Evolutionary conservation across 345 rosid species (phyloP), one percentile per base, ranked within the genome.

Genomic region (Syzygium grande): DNA sequence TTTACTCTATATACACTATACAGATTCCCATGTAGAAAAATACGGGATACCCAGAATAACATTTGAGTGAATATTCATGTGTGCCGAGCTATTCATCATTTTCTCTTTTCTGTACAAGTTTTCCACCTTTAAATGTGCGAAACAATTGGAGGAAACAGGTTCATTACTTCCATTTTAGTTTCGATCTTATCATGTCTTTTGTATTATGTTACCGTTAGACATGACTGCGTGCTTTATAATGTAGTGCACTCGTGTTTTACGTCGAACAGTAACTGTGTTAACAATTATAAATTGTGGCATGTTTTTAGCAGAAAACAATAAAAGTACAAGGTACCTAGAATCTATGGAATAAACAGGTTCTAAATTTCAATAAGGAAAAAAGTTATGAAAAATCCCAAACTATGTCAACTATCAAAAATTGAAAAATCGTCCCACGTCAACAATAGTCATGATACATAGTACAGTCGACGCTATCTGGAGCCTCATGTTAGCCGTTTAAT

Each of bases 21-120:
- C 7, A 1, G 0, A n/a, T 61, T 29, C 19, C 29, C 77, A 17
- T 63, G 29, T 29, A 29, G 5, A 63, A 63, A 53, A 16, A 6
- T 53, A 4, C 6, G 55, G 6, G 7, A 53, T 53, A 52, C 54
- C 55, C 55, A 15, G 6, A 16, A 53, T 53, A 53, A 29, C 19
- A 63, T 29, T n/a, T 2, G 10, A 29, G 73, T 16, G 2, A 3
- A 58, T 0, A 63, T 14, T 13, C 19, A 7, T n/a, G 5, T 0
- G 21, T 34, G 0, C 5, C 11, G 0, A 63, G 14, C 77, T 1
- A 63, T 7, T 6, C 15, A 63, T 30, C 21, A 29, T 63, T 63
- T n/a, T 63, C 19, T 16, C 55, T 16, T 53, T 53, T 16, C 55
- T 5, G 5, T 53, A 53, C 21, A 53, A 19, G 11, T 30, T 38